Evolutionary conservation across 768 basidiomycete genomes (phyloP).

Genomic region (Chalciporus piperatus): DNA sequence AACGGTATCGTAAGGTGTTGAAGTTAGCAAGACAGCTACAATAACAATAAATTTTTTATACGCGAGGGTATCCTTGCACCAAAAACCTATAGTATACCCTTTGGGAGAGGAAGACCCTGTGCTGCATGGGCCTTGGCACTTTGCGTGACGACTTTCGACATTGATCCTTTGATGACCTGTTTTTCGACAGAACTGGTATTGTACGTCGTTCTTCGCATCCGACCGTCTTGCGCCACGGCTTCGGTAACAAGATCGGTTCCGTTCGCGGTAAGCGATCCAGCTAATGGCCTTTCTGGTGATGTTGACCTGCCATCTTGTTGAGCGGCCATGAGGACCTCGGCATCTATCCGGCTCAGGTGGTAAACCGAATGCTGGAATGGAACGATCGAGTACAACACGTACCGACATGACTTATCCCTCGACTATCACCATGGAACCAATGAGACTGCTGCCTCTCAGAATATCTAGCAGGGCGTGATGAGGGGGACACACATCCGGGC

Average conservation of each 20-base stretch:
- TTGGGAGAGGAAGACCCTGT: slow-evolving; percentile 13
- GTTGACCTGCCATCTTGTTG: slow-evolving; percentile 13
- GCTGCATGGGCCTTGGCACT: slow-evolving; percentile 10
- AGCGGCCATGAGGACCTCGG: slow-evolving; percentile 20
- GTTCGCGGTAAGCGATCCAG: slow-evolving; percentile 30
- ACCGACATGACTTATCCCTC: slow-evolving; percentile 58
- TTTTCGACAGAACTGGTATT: slow-evolving; percentile 44
- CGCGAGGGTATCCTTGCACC: neutral
- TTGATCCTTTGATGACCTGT: slow-evolving; percentile 50
- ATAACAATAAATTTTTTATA: slow-evolving; percentile 18
- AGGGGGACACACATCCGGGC: slow-evolving; percentile 3
- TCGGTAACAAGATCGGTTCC: slow-evolving; percentile 39
- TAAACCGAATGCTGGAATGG: slow-evolving; percentile 3
- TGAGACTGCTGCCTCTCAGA: slow-evolving; percentile 58
- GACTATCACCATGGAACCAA: slow-evolving; percentile 60
- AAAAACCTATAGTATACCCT: slow-evolving; percentile 5
- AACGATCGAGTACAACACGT: slow-evolving; percentile 14
- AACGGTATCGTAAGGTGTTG: slow-evolving; percentile 12
- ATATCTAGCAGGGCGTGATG: slow-evolving; percentile 36
- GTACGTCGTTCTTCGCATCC: slow-evolving; percentile 40
- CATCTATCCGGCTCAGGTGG: slow-evolving; percentile 16
- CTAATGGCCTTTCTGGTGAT: slow-evolving; percentile 26
- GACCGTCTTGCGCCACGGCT: slow-evolving; percentile 37
- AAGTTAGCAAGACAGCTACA: slow-evolving; percentile 6
- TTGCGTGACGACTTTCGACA: slow-evolving; percentile 48